phyloP scores from a whole-genome alignment of 1,284 basidiomycete genomes.

The Rhizoctonia solani region DNA sequence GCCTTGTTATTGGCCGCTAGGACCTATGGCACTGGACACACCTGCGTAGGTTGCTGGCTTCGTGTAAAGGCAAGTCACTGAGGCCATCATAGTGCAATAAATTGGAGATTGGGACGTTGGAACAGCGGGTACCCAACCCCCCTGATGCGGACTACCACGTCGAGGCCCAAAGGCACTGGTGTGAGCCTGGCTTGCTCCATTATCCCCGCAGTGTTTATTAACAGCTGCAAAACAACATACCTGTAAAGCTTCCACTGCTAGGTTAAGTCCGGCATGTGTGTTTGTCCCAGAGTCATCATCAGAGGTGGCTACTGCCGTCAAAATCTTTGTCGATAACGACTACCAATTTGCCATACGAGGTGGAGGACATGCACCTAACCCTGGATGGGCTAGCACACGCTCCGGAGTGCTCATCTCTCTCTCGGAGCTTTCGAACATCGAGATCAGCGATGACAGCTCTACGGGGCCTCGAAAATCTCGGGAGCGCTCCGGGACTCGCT shows the following conservation, averaged over 20 bases:
- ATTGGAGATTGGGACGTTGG: background rate
- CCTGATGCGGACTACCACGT: background rate
- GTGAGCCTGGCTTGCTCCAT: too few species aligned
- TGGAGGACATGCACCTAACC: background rate
- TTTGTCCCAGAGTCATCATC: background rate
- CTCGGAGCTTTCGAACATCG: background rate
- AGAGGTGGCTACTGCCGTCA: background rate
- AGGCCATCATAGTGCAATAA: background rate
- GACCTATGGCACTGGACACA: background rate
- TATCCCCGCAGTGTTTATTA: too few species aligned
- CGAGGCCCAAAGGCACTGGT: background rate
- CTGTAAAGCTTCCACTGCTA: too few species aligned
- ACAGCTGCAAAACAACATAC: too few species aligned
- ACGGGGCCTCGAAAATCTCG: too few species aligned
- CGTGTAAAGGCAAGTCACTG: background rate
- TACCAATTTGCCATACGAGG: conserved; percentile 7
- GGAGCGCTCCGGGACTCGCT: too few species aligned
- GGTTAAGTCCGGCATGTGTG: background rate
- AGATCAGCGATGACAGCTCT: background rate
- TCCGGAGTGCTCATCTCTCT: conserved; percentile 10
- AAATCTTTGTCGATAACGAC: background rate
- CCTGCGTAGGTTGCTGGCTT: background rate
- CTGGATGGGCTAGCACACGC: conserved; percentile 10
- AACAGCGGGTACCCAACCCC: background rate
- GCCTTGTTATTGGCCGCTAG: background rate